These are phyloP conservation scores for Syzygium aqueum DNA, from an alignment of 345 rosid species.

Conservation along the genomic window DNA sequence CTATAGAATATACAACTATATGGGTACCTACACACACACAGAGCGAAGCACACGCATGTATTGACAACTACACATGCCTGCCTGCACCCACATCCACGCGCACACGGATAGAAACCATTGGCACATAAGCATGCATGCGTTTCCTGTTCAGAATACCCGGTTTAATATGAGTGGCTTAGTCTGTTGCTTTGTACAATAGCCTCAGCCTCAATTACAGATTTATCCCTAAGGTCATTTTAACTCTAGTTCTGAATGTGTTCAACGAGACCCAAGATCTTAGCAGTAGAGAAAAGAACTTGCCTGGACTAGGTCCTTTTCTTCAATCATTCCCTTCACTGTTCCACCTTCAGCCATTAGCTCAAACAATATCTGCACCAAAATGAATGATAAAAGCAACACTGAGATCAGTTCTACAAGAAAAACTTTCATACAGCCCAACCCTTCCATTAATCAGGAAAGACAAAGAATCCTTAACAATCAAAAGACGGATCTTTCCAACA, in stretches of 20 bases:
- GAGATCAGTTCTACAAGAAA: not conserved
- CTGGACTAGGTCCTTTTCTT: slow-evolving; percentile 86
- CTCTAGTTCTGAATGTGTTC: too few species aligned
- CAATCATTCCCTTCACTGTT: slow-evolving; percentile 73
- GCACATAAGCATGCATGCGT: not conserved
- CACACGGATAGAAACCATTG: not conserved
- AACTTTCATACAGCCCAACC: not conserved
- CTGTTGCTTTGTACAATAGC: not conserved
- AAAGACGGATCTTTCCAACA: not conserved
- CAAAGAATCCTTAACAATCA: not conserved
- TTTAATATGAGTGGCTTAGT: not conserved
- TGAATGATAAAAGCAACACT: not conserved
- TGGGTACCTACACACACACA: not conserved
- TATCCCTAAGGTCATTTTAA: not conserved
- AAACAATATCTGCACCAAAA: slow-evolving; percentile 50
- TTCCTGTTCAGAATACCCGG: not conserved
- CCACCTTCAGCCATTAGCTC: slow-evolving; percentile 92
- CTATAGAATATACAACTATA: not conserved
- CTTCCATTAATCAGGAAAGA: not conserved
- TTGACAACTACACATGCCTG: not conserved
- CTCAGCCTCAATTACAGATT: not conserved
- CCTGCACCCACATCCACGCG: not conserved
- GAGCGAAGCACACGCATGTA: not conserved
- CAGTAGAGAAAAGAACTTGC: slow-evolving; percentile 33
- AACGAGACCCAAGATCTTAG: not conserved